phyloP scores from a whole-genome alignment of 768 basidiomycete species.

The Lyophyllum decastes region DNA sequence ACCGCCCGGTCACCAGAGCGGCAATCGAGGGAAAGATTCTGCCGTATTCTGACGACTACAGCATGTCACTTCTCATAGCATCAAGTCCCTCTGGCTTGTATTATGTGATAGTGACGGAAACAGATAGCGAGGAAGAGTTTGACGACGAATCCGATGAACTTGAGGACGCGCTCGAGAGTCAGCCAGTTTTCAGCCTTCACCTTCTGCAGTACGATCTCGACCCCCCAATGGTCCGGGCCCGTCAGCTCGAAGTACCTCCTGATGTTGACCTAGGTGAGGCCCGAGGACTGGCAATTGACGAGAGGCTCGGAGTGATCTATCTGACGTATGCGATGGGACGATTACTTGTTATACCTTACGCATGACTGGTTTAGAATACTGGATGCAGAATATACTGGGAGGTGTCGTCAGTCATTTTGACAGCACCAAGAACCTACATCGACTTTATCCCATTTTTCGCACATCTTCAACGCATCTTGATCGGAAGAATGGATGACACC shows the following conservation, averaged over 20 bases:
- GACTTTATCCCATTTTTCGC: too few relatives aligned
- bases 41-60: background rate
- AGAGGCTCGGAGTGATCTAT: constrained; percentile 14
- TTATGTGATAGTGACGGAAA: background rate
- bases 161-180: too few relatives aligned
- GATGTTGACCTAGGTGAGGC: constrained; percentile 7
- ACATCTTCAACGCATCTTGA: too few relatives aligned
- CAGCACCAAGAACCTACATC: too few relatives aligned
- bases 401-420: too few relatives aligned
- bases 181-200: background rate
- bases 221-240: background rate
- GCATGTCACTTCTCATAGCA: background rate
- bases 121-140: too few relatives aligned
- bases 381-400: too few relatives aligned
- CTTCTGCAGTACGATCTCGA: constrained; percentile 2
- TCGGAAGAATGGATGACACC: too few relatives aligned
- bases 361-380: too few relatives aligned
- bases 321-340: constrained; percentile 9
- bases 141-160: too few relatives aligned
- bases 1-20: background rate
- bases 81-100: constrained; percentile 9
- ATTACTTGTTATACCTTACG: constrained; percentile 14
- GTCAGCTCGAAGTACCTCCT: constrained; percentile 5
- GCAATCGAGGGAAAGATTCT: background rate
- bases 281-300: constrained; percentile 10